These are phyloP conservation scores for Kodamaea ohmeri DNA, from an alignment of 1,139 yeast genomes.

Conservation along the genomic window DNA sequence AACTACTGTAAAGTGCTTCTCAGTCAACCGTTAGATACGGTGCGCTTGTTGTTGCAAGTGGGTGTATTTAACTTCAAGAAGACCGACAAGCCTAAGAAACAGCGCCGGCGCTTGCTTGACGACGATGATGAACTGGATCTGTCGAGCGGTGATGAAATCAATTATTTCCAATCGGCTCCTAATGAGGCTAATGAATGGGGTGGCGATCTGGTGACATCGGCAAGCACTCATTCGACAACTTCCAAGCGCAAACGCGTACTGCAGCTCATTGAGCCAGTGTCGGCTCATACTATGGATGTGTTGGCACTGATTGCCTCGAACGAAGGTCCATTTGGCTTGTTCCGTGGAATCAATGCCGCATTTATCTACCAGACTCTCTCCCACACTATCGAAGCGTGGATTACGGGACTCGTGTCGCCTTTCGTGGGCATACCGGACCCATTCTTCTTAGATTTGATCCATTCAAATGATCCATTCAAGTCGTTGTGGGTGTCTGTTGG, in stretches of 20 bases:
- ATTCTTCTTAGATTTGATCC: conserved; percentile 76
- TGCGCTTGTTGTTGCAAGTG: conserved; percentile 74
- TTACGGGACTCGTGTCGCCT: conserved; percentile 82
- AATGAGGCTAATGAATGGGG: conserved; percentile 1
- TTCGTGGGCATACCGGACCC: conserved; percentile 88
- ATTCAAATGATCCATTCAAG: conserved; percentile 71
- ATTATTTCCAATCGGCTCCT: conserved; percentile 45
- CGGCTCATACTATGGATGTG: conserved; percentile 69
- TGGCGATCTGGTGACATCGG: background rate
- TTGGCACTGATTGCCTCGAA: conserved; percentile 64
- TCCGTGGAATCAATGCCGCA: conserved; percentile 85
- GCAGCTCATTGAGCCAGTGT: conserved; percentile 49
- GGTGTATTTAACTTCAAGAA: conserved; percentile 50
- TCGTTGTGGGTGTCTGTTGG: conserved; percentile 66
- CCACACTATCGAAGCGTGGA: conserved; percentile 85
- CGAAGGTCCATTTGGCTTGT: conserved; percentile 82
- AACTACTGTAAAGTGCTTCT: conserved; percentile 66
- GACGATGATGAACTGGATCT: conserved; percentile 7
- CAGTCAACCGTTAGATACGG: conserved; percentile 88
- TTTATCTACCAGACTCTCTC: conserved; percentile 75
- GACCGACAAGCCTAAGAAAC: conserved; percentile 10
- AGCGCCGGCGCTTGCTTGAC: conserved; percentile 10
- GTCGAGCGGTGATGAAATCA: conserved; percentile 36
- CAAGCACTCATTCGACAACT: background rate
- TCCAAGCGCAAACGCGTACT: conserved; percentile 5